Base-by-base conservation (phyloP, 2,329 filamentous ascomycete species). In the Diatrype stigma region DNA sequence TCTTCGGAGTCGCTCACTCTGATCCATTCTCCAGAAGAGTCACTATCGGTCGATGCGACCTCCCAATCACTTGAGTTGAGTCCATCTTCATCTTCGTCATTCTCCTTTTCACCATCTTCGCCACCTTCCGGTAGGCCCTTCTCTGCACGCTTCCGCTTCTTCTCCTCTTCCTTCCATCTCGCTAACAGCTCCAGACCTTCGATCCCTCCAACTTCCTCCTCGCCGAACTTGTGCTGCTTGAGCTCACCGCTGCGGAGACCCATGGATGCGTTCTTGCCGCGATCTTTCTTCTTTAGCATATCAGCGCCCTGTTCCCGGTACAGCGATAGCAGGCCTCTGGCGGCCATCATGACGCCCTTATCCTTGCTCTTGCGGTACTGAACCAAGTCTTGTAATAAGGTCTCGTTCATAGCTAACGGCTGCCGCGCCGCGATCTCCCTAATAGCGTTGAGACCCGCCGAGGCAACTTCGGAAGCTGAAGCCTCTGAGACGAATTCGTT, bases 341-440 rank as follows among this genome's bases (percentile, higher is more conserved):
- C 91, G 7, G 94, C 94, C 94, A 99, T 97, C 82, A 96, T 92
- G n/a, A 94, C 89, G 53, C 93, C 92, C 76, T 97, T 99, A 66
- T 99, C 94, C 67, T 99, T 99, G 66, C 90, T 96, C 76, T 95
- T 96, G 54, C 90, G 84, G 72, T 99, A 97, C 75, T 94, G 88
- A 10, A 97, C 91, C 48, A 99, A 73, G 75, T 99, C 94, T 68
- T 99, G 93, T 28, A 99, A 74, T n/a, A 99, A 73, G 0, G 92
- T 96, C 58, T 97, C 92, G 47, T 85, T 91, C 89, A 99, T 97
- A 6, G 92, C 92, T n/a, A 97, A 75, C 1, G 94, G 93, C 65
- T 99, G 94, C 56, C 94, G 82, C 2, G 86, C 87, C 69, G 93
- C 96, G 23, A 99, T 89, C 65, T 99, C 94, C 47, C 94, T 85